phyloP scores from a whole-genome alignment of 2,329 filamentous ascomycete species.

The Diplocarpon mali region DNA sequence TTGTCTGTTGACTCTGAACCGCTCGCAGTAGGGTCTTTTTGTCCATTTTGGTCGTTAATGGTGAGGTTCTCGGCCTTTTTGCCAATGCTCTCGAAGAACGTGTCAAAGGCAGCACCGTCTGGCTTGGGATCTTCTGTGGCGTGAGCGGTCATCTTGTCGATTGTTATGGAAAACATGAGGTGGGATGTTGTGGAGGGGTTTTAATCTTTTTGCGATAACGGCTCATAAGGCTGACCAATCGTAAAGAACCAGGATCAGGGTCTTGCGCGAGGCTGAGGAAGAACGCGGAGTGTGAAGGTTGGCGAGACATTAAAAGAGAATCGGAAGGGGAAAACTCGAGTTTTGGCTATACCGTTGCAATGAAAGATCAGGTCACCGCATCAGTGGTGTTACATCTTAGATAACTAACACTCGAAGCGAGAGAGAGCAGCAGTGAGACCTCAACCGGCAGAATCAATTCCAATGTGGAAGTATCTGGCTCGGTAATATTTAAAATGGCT shows the following conservation, averaged over 20 bases:
- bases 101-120: constrained; percentile 35
- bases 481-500: too few relatives aligned
- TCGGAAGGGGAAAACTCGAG: too few relatives aligned
- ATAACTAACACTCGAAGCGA: too few relatives aligned
- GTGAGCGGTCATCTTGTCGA: constrained; percentile 33
- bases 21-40: constrained; percentile 23
- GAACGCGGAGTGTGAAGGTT: constrained; percentile 2
- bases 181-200: constrained; percentile 17
- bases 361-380: too few relatives aligned
- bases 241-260: neutral
- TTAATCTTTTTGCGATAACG: constrained; percentile 11
- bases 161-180: constrained; percentile 1
- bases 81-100: constrained; percentile 53
- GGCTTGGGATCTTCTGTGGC: constrained; percentile 30
- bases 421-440: too few relatives aligned
- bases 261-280: constrained; percentile 14
- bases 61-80: constrained; percentile 46
- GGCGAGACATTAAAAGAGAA: neutral
- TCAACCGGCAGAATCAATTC: too few relatives aligned
- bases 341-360: too few relatives aligned
- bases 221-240: constrained; percentile 11
- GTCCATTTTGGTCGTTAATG: constrained; percentile 28
- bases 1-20: constrained; percentile 4
- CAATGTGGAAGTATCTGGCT: too few relatives aligned
- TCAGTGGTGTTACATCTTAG: too few relatives aligned